Base-by-base conservation (phyloP, 2,329 filamentous ascomycete species). In the Rhynchosporium secalis region DNA sequence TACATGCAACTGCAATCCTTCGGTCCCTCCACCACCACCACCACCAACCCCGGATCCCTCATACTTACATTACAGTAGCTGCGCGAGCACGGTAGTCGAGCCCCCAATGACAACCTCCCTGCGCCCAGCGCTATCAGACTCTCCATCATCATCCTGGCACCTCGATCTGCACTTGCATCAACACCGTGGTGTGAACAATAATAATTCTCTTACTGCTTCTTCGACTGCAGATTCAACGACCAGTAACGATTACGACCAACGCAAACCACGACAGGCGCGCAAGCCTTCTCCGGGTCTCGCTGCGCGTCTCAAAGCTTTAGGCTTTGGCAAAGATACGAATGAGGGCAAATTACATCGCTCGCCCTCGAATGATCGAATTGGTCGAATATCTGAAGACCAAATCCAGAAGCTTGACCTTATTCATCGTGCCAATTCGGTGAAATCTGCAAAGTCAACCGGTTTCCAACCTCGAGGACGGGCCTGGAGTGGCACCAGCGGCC, bases 321-420 rank as follows among this genome's bases (percentile, higher is more conserved):
- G 86, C 45, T 86, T 88, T 66, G 83, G 83, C 61, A 75, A 67
- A 56, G 68, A 71, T 20, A 48, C 65, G 29, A 65, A 54, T 55
- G 70, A 69, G 47, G 58, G 64, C 10, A 65, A 59, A 33, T 55
- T 62, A 51, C 48, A 60, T 56, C 65, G 65, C 49, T 68, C 70
- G 69, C 72, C 76, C 1, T 62, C 68, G 68, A 76, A 65, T 70
- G 76, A 75, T 58, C 74, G 81, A 83, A 80, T 91, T 70, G 88
- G 88, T 68, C 86, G 88, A 64, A 85, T 92, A 60, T 81, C 88
- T 70, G 86, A 91, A 75, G 80, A 86, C 67, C 87, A 91, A 70
- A 80, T 92, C 62, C 83, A 85, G 68, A 81, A 86, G 71, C 82
- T 92, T 70, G 88, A 92, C 77, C 79, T 84, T 68, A 83, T 85